Evolutionary conservation across 2,329 filamentous ascomycete genomes (phyloP).

Genomic region (Aspergillus niger): DNA sequence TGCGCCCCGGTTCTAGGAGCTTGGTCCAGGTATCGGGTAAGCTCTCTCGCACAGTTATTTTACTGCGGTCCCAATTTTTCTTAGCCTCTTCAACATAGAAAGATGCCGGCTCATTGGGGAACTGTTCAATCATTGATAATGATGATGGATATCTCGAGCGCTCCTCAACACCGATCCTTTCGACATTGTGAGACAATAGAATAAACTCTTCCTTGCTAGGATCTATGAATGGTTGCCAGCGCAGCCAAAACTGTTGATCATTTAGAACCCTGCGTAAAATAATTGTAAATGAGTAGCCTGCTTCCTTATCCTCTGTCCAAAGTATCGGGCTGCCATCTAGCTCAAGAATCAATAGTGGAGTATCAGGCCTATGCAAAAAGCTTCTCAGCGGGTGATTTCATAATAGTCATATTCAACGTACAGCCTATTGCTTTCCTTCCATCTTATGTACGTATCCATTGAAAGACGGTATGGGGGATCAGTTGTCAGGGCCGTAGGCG

Average conservation of each 20-base stretch:
- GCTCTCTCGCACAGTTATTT: not conserved
- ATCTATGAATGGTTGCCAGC: not conserved
- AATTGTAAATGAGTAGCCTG: not conserved
- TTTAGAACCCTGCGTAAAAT: not conserved
- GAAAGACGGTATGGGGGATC: no score
- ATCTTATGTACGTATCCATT: not conserved
- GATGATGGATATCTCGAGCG: not conserved
- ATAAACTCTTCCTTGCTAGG: not conserved
- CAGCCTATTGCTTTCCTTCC: not conserved
- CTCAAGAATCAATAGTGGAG: not conserved
- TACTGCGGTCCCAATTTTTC: not conserved
- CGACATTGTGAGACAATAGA: not conserved
- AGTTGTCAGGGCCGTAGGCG: not conserved
- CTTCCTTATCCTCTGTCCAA: not conserved
- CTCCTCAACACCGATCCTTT: not conserved
- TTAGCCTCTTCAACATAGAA: constrained; percentile 2
- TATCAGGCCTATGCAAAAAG: not conserved
- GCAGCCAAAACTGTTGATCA: not conserved
- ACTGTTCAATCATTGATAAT: not conserved
- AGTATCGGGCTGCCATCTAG: not conserved
- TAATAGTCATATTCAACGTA: not conserved
- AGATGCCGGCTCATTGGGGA: constrained; percentile 1
- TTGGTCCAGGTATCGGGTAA: constrained; percentile 4
- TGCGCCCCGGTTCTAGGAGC: constrained; percentile 6
- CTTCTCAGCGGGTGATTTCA: not conserved